Evolutionary conservation across 2,329 filamentous ascomycete genomes (phyloP).

Genomic region (Hypoxylon sp.): DNA sequence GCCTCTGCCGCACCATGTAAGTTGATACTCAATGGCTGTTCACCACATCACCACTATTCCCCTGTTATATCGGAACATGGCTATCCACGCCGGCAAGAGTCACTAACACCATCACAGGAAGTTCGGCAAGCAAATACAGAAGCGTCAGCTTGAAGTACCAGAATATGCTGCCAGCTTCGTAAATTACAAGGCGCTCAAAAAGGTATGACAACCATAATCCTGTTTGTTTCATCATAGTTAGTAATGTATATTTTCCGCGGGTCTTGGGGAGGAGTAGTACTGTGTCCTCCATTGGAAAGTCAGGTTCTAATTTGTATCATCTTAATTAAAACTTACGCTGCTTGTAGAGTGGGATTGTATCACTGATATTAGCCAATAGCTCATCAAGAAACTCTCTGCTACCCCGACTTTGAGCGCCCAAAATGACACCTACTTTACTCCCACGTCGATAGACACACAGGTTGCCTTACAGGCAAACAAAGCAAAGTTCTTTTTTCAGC

Average conservation of each 20-base stretch:
- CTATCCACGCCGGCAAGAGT: slow-evolving; percentile 5
- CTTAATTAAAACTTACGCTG: slow-evolving; percentile 23
- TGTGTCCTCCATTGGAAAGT: slow-evolving; percentile 6
- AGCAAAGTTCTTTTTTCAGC: slow-evolving; percentile 97
- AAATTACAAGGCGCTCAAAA: slow-evolving; percentile 99
- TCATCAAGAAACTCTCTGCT: slow-evolving; percentile 97
- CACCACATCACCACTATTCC: background rate
- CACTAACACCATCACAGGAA: slow-evolving; percentile 71
- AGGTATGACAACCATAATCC: slow-evolving; percentile 65
- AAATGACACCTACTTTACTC: slow-evolving; percentile 64
- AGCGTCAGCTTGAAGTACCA: slow-evolving; percentile 97
- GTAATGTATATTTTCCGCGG: slow-evolving; percentile 17
- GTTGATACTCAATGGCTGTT: slow-evolving; percentile 23
- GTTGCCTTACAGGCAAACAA: slow-evolving; percentile 94
- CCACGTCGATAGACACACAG: slow-evolving; percentile 75
- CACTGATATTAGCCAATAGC: slow-evolving; percentile 63
- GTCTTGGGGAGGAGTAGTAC: slow-evolving; percentile 18
- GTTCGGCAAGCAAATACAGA: slow-evolving; percentile 99
- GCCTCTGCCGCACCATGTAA: slow-evolving; percentile 48
- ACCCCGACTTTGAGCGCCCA: slow-evolving; percentile 85
- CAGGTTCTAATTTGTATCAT: slow-evolving; percentile 11
- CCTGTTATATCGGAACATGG: background rate
- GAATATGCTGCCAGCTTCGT: slow-evolving; percentile 99
- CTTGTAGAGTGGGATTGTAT: slow-evolving; percentile 35
- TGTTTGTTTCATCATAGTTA: slow-evolving; percentile 11